Percentiles rank a stretch among this genome's conserved stretches.
Evolutionary conservation across 2,329 filamentous ascomycete species (phyloP).

Genomic region (Monosporascus sp.): DNA sequence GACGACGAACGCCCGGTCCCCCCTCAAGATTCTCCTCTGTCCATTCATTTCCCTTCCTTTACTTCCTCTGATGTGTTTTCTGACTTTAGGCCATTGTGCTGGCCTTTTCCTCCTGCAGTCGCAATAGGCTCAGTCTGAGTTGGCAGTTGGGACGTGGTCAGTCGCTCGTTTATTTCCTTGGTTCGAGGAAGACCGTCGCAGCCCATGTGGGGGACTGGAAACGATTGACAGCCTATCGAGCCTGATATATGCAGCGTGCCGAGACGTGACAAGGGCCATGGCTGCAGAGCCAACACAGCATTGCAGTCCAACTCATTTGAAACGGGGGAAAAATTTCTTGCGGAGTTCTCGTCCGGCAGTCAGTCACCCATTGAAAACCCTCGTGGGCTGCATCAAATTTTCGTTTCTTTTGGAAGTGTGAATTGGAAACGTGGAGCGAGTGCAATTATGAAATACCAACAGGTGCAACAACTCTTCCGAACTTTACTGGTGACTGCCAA

Average conservation of each 20-base stretch:
- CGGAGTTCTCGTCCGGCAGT: too few relatives aligned
- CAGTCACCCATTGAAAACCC: too few relatives aligned
- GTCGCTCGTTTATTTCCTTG: constrained; percentile 36
- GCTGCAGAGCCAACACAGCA: constrained; percentile 41
- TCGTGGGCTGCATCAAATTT: neutral
- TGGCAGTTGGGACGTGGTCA: constrained; percentile 22
- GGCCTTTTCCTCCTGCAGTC: constrained; percentile 34
- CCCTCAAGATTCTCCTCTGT: neutral
- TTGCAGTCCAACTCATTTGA: constrained; percentile 23
- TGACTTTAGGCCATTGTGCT: constrained; percentile 36
- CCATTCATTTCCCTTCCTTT: constrained; percentile 6
- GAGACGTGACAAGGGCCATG: constrained; percentile 35
- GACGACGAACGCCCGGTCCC: neutral
- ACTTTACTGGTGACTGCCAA: too few relatives aligned
- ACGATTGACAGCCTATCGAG: constrained; percentile 39
- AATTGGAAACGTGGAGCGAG: too few relatives aligned
- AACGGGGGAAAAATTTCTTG: neutral
- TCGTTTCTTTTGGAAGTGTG: neutral
- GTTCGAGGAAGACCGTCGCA: constrained; percentile 29
- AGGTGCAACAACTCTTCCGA: too few relatives aligned
- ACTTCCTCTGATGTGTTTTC: constrained; percentile 2
- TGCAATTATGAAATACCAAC: too few relatives aligned
- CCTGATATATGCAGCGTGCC: constrained; percentile 20
- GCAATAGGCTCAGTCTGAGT: constrained; percentile 33
- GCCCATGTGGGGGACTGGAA: constrained; percentile 30